A percentile compares a stretch with the other conserved stretches of the same genome.
Conservation (phyloP, 495 filamentous ascomycete genomes). For the Geoglossum glabrum region DNA sequence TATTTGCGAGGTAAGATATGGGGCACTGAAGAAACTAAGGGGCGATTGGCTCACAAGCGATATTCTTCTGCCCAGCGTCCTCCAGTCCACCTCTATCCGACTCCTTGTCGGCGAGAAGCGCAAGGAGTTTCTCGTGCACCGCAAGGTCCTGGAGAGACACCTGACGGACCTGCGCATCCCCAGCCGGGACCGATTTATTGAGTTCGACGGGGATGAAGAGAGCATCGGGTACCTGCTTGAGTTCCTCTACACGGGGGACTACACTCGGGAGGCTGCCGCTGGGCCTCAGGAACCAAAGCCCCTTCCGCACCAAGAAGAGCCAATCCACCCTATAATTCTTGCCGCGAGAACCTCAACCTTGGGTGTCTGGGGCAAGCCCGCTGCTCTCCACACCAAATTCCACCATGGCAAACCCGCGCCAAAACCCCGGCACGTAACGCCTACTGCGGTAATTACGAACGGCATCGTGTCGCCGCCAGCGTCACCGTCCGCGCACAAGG, state of each 20-base stretch:
- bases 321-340: slow-evolving; percentile 1
- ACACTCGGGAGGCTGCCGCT: neutral
- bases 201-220: slow-evolving; percentile 2
- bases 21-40: neutral
- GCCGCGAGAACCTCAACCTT: neutral
- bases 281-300: neutral
- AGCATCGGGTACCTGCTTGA: slow-evolving; percentile 3
- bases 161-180: neutral
- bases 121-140: slow-evolving; percentile 2
- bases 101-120: neutral
- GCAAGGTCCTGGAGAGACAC: neutral
- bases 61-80: neutral
- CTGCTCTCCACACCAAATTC: neutral
- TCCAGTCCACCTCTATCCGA: neutral
- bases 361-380: slow-evolving; percentile 1
- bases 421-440: neutral
- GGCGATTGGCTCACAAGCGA: neutral
- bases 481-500: neutral
- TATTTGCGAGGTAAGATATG: neutral
- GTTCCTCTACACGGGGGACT: slow-evolving; percentile 4
- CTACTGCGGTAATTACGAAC: neutral
- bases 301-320: neutral
- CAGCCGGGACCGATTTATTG: neutral
- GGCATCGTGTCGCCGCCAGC: neutral
- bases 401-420: neutral